Conservation (phyloP, 495 filamentous ascomycete species). For the Platismatia glauca region DNA sequence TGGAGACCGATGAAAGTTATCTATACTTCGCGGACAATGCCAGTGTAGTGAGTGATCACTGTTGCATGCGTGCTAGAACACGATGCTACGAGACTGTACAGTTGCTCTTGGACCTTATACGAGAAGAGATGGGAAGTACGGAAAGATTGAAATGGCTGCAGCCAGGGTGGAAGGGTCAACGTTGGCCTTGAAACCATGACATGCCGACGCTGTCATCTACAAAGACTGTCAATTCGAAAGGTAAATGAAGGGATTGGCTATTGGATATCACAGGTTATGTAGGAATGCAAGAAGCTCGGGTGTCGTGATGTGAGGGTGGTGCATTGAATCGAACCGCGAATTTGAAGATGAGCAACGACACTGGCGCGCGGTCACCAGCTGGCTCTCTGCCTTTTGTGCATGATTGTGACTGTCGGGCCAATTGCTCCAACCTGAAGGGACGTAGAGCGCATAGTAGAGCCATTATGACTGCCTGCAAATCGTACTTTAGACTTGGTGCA, state of each 20-base stretch:
- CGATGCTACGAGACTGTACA: background rate
- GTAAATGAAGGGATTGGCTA: constrained; percentile 99
- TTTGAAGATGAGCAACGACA: background rate
- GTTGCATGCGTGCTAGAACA: too few relatives aligned
- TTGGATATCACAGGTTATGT: constrained; percentile 98
- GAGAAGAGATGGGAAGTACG: background rate
- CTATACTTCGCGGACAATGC: constrained; percentile 99
- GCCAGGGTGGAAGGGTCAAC: background rate
- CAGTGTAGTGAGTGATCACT: constrained; percentile 68
- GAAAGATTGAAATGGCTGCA: background rate
- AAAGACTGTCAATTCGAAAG: constrained; percentile 99
- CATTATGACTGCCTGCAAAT: too few relatives aligned
- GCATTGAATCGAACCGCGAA: constrained; percentile 14
- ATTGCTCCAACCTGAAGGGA: background rate
- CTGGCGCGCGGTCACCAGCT: background rate
- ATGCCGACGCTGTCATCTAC: constrained; percentile 18
- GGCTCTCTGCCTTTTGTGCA: background rate
- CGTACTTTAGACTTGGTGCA: background rate
- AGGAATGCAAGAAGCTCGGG: constrained; percentile 97
- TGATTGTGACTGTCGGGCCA: background rate
- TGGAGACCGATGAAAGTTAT: constrained; percentile 98
- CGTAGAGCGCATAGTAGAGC: background rate
- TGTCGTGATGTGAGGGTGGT: constrained; percentile 84
- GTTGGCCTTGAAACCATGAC: background rate
- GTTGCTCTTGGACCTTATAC: background rate